A percentile compares a stretch with the other conserved stretches of the same genome.
Conservation (phyloP, 192 early-diverging fungal genomes). For the Allomyces javanicus region DNA sequence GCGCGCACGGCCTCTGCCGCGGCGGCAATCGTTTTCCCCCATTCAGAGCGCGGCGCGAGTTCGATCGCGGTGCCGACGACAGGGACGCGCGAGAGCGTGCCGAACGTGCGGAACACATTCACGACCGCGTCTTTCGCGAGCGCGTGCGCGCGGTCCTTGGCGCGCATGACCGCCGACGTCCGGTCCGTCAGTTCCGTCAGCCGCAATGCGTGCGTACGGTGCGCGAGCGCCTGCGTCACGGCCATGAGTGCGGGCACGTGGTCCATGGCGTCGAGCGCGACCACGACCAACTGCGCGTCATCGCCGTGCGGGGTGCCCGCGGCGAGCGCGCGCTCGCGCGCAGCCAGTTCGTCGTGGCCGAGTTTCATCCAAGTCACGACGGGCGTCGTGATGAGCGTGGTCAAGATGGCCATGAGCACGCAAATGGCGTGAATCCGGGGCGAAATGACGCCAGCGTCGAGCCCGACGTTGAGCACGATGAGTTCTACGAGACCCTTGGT, state of each 20-base stretch:
- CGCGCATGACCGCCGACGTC: constrained; percentile 57
- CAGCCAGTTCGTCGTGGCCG: constrained; percentile 28
- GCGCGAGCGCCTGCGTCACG: constrained; percentile 34
- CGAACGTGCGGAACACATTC: constrained; percentile 65
- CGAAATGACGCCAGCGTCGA: constrained; percentile 29
- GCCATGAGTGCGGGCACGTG: constrained; percentile 52
- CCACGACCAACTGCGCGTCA: constrained; percentile 16
- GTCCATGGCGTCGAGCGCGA: constrained; percentile 39
- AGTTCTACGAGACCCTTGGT: constrained; percentile 90
- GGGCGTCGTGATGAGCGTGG: constrained; percentile 77
- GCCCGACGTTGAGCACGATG: constrained; percentile 86
- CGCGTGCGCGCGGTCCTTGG: constrained; percentile 40
- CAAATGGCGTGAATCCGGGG: constrained; percentile 41
- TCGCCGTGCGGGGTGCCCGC: constrained; percentile 7
- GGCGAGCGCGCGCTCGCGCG: constrained; percentile 5
- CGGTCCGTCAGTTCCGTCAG: constrained; percentile 61
- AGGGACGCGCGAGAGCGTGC: constrained; percentile 42
- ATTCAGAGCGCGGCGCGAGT: constrained; percentile 40
- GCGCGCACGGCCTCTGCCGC: constrained; percentile 20
- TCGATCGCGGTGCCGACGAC: constrained; percentile 34
- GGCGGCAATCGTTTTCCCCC: constrained; percentile 41
- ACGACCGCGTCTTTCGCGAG: constrained; percentile 50
- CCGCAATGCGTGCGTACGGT: constrained; percentile 39
- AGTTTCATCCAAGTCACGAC: constrained; percentile 55
- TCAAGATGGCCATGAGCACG: constrained; percentile 64